Evolutionary conservation across 2,329 filamentous ascomycete species (phyloP).

Genomic region (Fonsecaea pugnacius): DNA sequence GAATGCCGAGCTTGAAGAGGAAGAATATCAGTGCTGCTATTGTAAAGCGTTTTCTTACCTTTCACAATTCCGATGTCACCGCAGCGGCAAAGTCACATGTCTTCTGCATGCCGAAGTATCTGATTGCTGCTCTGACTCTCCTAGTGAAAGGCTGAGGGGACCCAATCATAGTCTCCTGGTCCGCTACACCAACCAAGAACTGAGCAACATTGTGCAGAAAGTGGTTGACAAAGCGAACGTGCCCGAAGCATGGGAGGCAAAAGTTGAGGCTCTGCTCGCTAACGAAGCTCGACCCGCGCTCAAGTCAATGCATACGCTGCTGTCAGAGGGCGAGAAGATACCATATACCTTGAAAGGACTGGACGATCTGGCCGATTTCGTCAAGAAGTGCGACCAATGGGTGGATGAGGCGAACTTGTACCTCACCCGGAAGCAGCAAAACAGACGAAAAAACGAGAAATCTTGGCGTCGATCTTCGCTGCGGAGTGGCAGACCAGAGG

Average conservation of each 20-base stretch:
- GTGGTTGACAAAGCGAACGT: constrained; percentile 83
- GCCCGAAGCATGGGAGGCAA: constrained; percentile 87
- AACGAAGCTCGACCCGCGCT: constrained; percentile 83
- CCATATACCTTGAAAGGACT: constrained; percentile 85
- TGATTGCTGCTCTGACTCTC: constrained; percentile 75
- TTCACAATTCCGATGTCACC: constrained; percentile 84
- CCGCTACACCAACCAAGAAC: constrained; percentile 73
- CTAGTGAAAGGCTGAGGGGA: constrained; percentile 70
- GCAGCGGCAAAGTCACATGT: constrained; percentile 80
- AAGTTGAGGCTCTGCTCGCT: constrained; percentile 81
- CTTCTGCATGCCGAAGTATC: constrained; percentile 78
- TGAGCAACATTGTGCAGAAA: constrained; percentile 70
- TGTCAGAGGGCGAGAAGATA: constrained; percentile 95
- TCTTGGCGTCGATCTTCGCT: constrained; percentile 73
- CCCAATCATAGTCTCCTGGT: constrained; percentile 75
- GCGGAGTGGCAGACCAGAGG: constrained; percentile 80
- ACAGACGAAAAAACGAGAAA: constrained; percentile 92
- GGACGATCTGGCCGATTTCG: constrained; percentile 80
- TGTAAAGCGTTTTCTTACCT: constrained; percentile 93
- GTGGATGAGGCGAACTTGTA: constrained; percentile 96
- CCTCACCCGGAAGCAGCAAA: constrained; percentile 96
- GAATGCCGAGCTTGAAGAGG: constrained; percentile 79
- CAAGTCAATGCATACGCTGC: constrained; percentile 79
- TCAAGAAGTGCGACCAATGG: constrained; percentile 96
- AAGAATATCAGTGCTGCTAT: constrained; percentile 87